These are phyloP conservation scores for Shiraia bambusicola DNA, from an alignment of 2,329 filamentous ascomycete species.

Conservation along the genomic window DNA sequence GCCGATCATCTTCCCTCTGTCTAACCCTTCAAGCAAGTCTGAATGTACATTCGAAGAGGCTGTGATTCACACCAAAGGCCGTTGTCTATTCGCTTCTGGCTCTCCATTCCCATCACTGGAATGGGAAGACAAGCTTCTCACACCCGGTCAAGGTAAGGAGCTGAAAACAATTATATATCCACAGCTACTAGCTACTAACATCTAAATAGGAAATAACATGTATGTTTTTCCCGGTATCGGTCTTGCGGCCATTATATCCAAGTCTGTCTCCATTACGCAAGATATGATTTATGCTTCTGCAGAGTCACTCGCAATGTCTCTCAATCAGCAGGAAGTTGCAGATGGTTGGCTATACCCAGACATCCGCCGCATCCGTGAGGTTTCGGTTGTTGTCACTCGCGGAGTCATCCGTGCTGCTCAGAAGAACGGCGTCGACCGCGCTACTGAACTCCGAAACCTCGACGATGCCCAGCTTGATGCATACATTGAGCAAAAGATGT, in stretches of 20 bases:
- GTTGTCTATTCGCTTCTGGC: conserved; percentile 89
- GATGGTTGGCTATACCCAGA: conserved; percentile 87
- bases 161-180: not conserved
- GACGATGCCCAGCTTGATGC: conserved; percentile 69
- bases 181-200: conserved; percentile 7
- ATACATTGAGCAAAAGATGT: conserved; percentile 59
- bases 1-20: conserved; percentile 82
- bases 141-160: conserved; percentile 50
- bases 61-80: conserved; percentile 85
- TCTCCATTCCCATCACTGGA: conserved; percentile 79
- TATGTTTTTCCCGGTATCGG: conserved; percentile 98
- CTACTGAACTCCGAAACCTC: conserved; percentile 63
- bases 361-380: conserved; percentile 88
- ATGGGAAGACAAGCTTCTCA: conserved; percentile 48
- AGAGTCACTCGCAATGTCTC: conserved; percentile 72
- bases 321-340: conserved; percentile 78
- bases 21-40: conserved; percentile 93
- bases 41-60: conserved; percentile 98
- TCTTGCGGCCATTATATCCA: conserved; percentile 87
- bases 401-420: conserved; percentile 93
- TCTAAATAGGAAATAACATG: conserved; percentile 77
- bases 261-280: conserved; percentile 83
- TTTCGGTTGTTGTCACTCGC: conserved; percentile 80
- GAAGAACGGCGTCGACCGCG: conserved; percentile 64
- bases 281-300: conserved; percentile 97